Conservation (phyloP, 192 early-diverging fungal genomes). For the Phycomyces blakesleeanus region DNA sequence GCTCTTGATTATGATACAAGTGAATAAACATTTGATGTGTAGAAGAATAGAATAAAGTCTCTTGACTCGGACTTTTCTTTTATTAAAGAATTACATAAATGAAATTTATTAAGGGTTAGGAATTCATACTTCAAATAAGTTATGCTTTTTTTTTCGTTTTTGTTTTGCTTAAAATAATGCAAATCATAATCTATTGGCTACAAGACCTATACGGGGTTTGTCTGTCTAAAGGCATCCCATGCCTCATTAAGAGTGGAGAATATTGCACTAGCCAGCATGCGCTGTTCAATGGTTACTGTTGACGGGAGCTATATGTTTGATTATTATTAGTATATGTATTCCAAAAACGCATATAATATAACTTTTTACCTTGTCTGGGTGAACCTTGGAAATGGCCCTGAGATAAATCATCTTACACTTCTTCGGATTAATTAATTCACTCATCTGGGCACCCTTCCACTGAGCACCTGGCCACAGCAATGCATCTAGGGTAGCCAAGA, state of each 20-base stretch:
- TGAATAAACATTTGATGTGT: too few relatives aligned
- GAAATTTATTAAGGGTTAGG: too few relatives aligned
- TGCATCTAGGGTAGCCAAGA: constrained; percentile 74
- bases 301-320: constrained; percentile 25
- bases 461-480: constrained; percentile 74
- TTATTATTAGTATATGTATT: constrained; percentile 40
- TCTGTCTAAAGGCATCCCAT: constrained; percentile 88
- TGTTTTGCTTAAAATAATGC: too few relatives aligned
- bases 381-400: constrained; percentile 86
- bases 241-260: constrained; percentile 89
- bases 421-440: constrained; percentile 77
- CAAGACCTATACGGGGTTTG: constrained; percentile 49
- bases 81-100: too few relatives aligned
- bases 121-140: too few relatives aligned
- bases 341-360: constrained; percentile 7
- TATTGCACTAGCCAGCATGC: constrained; percentile 82
- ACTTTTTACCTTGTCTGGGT: constrained; percentile 85
- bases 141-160: too few relatives aligned
- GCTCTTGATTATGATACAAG: too few relatives aligned
- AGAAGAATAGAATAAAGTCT: too few relatives aligned
- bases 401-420: constrained; percentile 93
- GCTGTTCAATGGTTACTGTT: constrained; percentile 67
- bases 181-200: too few relatives aligned
- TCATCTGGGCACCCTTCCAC: constrained; percentile 75
- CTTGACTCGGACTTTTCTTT: too few relatives aligned